phyloP scores from a whole-genome alignment of 2,329 filamentous ascomycete species.

The Alternaria angustiovoidea region DNA sequence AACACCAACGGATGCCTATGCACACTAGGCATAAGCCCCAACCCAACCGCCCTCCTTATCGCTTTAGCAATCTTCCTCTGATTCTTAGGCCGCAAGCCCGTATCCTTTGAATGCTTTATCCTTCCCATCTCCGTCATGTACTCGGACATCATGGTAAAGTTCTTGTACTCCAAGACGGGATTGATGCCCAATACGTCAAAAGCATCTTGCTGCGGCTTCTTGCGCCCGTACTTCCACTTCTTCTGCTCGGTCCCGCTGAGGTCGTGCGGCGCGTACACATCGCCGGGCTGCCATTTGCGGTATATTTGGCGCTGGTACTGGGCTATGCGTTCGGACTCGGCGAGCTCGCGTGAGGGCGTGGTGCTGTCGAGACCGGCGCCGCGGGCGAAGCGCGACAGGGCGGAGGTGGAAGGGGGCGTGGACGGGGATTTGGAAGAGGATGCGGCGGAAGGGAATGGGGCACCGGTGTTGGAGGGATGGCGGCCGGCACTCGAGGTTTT shows the following conservation, averaged over 20 bases:
- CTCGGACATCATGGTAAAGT: slow-evolving; percentile 90
- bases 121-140: slow-evolving; percentile 85
- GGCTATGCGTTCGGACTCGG: slow-evolving; percentile 39
- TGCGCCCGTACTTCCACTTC: slow-evolving; percentile 73
- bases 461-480: slow-evolving; percentile 9
- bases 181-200: slow-evolving; percentile 82
- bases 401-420: too few species aligned
- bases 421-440: too few species aligned
- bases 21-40: slow-evolving; percentile 91
- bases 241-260: slow-evolving; percentile 77
- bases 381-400: slow-evolving; percentile 27
- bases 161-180: slow-evolving; percentile 90
- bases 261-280: slow-evolving; percentile 92
- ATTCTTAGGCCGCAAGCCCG: slow-evolving; percentile 85
- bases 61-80: slow-evolving; percentile 94
- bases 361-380: slow-evolving; percentile 30
- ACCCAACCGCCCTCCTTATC: slow-evolving; percentile 83
- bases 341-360: slow-evolving; percentile 30
- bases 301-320: slow-evolving; percentile 71
- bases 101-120: slow-evolving; percentile 78
- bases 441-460: too few species aligned
- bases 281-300: slow-evolving; percentile 77
- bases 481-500: slow-evolving; percentile 15
- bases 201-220: slow-evolving; percentile 68
- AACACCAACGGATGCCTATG: slow-evolving; percentile 75